A percentile compares a stretch with the other conserved stretches of the same genome.
Conservation (phyloP, 1,284 basidiomycete species). For the Inonotus obliquus region DNA sequence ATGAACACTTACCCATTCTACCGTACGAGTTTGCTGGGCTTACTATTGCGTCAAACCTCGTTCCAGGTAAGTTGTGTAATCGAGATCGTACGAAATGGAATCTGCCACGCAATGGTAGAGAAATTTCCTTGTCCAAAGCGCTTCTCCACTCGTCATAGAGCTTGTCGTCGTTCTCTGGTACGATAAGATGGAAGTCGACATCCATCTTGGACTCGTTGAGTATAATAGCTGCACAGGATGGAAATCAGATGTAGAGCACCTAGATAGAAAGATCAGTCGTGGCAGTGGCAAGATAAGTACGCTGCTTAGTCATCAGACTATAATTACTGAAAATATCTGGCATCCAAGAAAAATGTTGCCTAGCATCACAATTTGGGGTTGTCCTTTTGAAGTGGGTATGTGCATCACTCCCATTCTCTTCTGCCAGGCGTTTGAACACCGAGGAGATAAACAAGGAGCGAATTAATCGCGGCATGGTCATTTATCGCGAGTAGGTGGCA, state of each 20-base stretch:
- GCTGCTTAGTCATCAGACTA: too few relatives aligned
- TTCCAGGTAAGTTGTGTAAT: not conserved
- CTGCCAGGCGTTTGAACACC: not conserved
- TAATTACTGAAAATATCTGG: too few relatives aligned
- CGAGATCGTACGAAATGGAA: slow-evolving; percentile 3
- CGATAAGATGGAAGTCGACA: not conserved
- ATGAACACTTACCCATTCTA: slow-evolving; percentile 23
- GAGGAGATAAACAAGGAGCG: not conserved
- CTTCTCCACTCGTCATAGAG: not conserved
- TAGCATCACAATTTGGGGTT: too few relatives aligned
- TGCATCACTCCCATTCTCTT: too few relatives aligned
- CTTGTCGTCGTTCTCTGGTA: not conserved
- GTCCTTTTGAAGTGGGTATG: too few relatives aligned
- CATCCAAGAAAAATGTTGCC: too few relatives aligned
- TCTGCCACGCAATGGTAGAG: not conserved
- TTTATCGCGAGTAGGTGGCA: not conserved
- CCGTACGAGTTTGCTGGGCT: slow-evolving; percentile 27
- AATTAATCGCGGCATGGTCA: not conserved
- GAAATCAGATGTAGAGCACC: too few relatives aligned
- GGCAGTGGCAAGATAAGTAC: too few relatives aligned
- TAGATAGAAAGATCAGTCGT: too few relatives aligned
- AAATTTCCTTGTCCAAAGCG: slow-evolving; percentile 2
- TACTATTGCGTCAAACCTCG: slow-evolving; percentile 25
- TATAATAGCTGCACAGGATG: too few relatives aligned
- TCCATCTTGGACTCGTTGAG: not conserved